A percentile compares a stretch with the other conserved stretches of the same genome.
These are phyloP conservation scores for Chaetomium globosum DNA, from an alignment of 2,329 filamentous ascomycete species.

Conservation along the genomic window DNA sequence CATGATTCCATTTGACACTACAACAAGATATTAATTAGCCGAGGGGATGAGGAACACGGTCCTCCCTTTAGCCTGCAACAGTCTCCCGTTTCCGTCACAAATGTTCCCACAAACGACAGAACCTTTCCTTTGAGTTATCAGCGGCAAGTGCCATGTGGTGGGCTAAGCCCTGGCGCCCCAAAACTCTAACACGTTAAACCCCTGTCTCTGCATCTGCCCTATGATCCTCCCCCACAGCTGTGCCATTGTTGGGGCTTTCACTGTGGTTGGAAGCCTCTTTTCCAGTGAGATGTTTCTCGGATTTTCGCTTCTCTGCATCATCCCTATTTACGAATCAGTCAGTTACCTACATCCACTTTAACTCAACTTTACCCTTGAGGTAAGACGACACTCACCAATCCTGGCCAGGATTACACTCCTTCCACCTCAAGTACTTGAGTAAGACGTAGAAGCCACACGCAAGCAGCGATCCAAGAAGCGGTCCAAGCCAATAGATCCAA, in stretches of 20 bases:
- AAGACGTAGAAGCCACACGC: slow-evolving; percentile 41
- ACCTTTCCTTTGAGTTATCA: too few relatives aligned
- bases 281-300: not conserved
- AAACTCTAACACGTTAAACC: not conserved
- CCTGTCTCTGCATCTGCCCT: not conserved
- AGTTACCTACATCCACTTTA: too few relatives aligned
- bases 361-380: not conserved
- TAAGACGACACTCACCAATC: slow-evolving; percentile 26
- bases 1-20: not conserved
- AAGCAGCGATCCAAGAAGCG: slow-evolving; percentile 47
- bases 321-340: slow-evolving; percentile 11
- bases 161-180: too few relatives aligned
- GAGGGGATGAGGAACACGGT: not conserved
- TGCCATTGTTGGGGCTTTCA: not conserved
- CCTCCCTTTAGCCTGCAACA: not conserved
- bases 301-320: slow-evolving; percentile 28
- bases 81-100: not conserved
- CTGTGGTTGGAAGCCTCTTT: not conserved
- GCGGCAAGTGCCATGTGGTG: too few relatives aligned
- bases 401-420: slow-evolving; percentile 35
- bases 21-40: not conserved
- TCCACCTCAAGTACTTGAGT: slow-evolving; percentile 33
- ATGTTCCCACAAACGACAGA: not conserved
- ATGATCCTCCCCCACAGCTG: not conserved
- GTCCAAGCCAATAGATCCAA: slow-evolving; percentile 54